These are phyloP conservation scores for Rosa rugosa DNA, from an alignment of 306 rosid genomes.

Conservation along the genomic window DNA sequence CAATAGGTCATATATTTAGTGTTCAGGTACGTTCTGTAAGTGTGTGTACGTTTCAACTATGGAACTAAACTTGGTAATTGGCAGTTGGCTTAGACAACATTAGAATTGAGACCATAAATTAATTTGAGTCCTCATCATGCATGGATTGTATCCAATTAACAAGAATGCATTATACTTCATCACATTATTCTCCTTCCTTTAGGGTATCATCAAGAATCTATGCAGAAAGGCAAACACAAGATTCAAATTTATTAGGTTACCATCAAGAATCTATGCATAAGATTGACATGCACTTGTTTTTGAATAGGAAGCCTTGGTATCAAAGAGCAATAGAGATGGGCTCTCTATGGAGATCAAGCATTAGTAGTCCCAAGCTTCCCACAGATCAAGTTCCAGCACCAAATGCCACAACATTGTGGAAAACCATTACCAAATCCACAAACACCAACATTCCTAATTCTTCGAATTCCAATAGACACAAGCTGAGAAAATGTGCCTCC, in stretches of 20 bases:
- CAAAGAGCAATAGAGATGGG: constrained; percentile 75
- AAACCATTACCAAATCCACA: constrained; percentile 50
- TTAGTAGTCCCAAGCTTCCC: constrained; percentile 30
- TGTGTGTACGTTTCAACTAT: no score
- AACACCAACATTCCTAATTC: constrained; percentile 10
- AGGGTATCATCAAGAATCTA: background rate
- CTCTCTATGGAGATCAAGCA: constrained; percentile 50
- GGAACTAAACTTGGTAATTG: constrained; percentile 21
- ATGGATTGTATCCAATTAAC: no score
- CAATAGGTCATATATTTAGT: no score
- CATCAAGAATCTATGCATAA: background rate
- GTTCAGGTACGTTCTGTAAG: no score
- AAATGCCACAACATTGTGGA: constrained; percentile 42
- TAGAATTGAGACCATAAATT: background rate
- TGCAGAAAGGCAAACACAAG: background rate
- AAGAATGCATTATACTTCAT: no score
- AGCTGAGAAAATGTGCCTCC: constrained; percentile 79
- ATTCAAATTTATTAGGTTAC: background rate
- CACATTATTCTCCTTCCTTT: no score
- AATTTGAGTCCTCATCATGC: no score
- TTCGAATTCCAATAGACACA: constrained; percentile 25
- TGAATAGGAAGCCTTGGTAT: constrained; percentile 77
- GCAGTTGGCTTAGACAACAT: constrained; percentile 18
- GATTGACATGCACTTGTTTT: constrained; percentile 6
- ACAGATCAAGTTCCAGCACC: constrained; percentile 34